These are phyloP conservation scores for Mrakia hoshinonis DNA, from an alignment of 768 basidiomycete genomes.

Conservation along the genomic window DNA sequence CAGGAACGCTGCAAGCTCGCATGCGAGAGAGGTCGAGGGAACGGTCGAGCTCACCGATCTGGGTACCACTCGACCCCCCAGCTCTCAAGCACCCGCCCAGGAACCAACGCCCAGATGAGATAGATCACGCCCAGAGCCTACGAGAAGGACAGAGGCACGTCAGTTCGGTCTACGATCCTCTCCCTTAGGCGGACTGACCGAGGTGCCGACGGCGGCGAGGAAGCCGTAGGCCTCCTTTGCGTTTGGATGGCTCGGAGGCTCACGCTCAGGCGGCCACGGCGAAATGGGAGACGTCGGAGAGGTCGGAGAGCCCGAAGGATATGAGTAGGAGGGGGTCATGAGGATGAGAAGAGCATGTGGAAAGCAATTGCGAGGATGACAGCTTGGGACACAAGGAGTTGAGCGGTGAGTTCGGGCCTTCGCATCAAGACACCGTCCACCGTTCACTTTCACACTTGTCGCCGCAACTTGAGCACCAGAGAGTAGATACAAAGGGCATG, in stretches of 20 bases:
- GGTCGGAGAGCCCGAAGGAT: slow-evolving; percentile 2
- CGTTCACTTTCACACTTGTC: too few species aligned
- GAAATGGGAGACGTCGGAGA: slow-evolving; percentile 39
- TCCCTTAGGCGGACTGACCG: slow-evolving; percentile 28
- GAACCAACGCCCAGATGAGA: slow-evolving; percentile 38
- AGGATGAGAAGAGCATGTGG: not conserved
- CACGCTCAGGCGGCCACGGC: slow-evolving; percentile 36
- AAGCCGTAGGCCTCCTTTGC: slow-evolving; percentile 38
- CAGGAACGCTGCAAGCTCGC: too few species aligned
- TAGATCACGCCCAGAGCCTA: slow-evolving; percentile 28
- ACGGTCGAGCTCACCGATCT: slow-evolving; percentile 31
- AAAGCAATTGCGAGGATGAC: not conserved
- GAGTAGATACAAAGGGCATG: not conserved
- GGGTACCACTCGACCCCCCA: slow-evolving; percentile 38
- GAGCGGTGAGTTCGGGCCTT: not conserved
- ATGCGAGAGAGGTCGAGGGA: not conserved
- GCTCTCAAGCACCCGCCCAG: slow-evolving; percentile 30
- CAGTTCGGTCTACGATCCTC: too few species aligned
- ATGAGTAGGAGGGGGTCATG: not conserved
- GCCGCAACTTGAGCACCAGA: too few species aligned
- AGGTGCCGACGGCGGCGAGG: slow-evolving; percentile 37
- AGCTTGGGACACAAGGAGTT: not conserved
- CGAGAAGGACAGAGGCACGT: not conserved
- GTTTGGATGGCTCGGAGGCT: slow-evolving; percentile 30
- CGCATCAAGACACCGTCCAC: not conserved